Evolutionary conservation across 208 protist species (phyloP), one percentile per base, ranked within the genome.

Genomic region (Acanthamoeba quina): DNA sequence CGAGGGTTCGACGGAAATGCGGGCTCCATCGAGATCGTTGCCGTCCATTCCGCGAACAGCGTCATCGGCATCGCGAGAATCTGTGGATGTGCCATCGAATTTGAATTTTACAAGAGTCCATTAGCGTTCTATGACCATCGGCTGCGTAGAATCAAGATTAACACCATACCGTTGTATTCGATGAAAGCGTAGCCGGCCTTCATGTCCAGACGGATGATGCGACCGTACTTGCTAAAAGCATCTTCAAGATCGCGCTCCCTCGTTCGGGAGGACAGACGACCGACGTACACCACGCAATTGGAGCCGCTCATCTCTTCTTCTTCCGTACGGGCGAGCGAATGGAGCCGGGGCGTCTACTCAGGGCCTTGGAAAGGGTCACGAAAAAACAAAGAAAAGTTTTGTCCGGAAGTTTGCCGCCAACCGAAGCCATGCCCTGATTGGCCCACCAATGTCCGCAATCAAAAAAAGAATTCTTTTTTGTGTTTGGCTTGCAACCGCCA

Each of bases 101-200:
- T 11, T 11, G 7, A 54, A 54, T 15, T 54, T 5, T 5, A n/a
- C 5, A 21, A 52, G n/a, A 11, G 31, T 26, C 26, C 5, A 58
- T 17, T 92, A 26, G 86, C 31, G 47, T 26, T 92, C 9, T n/a
- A n/a, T 29, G 78, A 9, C 9, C 5, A 15, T 17, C 9, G 5
- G 34, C 9, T 56, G 11, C 7, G 26, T 24, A 19, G 3, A 52
- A 24, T 4, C 47, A n/a, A n/a, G n/a, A 24, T 1, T 15, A 82
- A 49, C 47, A 52, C 54, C 10, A 5, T 52, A 76, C 60, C 64
- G 24, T 70, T 52, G 83, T 76, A 90, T 19, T 76, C 93, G 19
- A 95, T 70, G 54, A 95, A 95, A 34, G 83, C 93, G 88, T 90
- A 95, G 64, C 93, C 93, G 83, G 13, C 54, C 93, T 95, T 95